Evolutionary conservation across 352 stramenopile species (phyloP).

Genomic region (Phytophthora idaei): DNA sequence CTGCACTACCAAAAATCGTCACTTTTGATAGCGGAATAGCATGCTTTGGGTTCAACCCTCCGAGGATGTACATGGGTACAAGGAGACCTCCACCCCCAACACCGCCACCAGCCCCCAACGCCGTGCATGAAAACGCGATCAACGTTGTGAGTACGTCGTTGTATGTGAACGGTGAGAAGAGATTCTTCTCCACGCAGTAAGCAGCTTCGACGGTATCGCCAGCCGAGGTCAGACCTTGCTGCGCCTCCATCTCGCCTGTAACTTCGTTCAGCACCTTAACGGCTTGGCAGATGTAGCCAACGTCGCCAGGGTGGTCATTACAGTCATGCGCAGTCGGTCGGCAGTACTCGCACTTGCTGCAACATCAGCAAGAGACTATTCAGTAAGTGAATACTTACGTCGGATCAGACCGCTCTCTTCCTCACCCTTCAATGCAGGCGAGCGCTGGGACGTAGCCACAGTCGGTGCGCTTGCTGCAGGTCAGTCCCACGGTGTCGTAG

Average conservation of each 20-base stretch:
- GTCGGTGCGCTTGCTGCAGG: slow-evolving; percentile 53
- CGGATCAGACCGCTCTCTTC: background rate
- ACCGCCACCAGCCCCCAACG: slow-evolving; percentile 89
- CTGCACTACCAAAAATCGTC: slow-evolving; percentile 95
- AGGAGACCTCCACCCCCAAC: slow-evolving; percentile 95
- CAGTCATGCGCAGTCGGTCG: slow-evolving; percentile 52
- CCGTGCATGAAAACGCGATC: slow-evolving; percentile 76
- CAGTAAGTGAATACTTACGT: no score
- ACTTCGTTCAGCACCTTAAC: slow-evolving; percentile 34
- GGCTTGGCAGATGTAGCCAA: slow-evolving; percentile 55
- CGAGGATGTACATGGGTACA: slow-evolving; percentile 96
- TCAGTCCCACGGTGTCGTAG: slow-evolving; percentile 44
- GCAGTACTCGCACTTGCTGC: slow-evolving; percentile 72
- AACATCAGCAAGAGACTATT: background rate
- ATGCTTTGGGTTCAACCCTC: slow-evolving; percentile 91
- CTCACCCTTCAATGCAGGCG: slow-evolving; percentile 66
- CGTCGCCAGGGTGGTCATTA: slow-evolving; percentile 44
- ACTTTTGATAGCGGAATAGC: slow-evolving; percentile 97
- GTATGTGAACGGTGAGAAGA: slow-evolving; percentile 71
- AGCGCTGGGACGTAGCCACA: slow-evolving; percentile 77
- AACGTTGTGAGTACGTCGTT: slow-evolving; percentile 67
- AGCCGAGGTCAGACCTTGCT: slow-evolving; percentile 34
- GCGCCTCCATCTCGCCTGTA: slow-evolving; percentile 37
- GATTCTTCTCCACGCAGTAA: slow-evolving; percentile 81
- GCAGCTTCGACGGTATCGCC: slow-evolving; percentile 44